A percentile compares a stretch with the other conserved stretches of the same genome.
Conservation (phyloP, 2,329 filamentous ascomycete genomes). For the Colletotrichum godetiae region DNA sequence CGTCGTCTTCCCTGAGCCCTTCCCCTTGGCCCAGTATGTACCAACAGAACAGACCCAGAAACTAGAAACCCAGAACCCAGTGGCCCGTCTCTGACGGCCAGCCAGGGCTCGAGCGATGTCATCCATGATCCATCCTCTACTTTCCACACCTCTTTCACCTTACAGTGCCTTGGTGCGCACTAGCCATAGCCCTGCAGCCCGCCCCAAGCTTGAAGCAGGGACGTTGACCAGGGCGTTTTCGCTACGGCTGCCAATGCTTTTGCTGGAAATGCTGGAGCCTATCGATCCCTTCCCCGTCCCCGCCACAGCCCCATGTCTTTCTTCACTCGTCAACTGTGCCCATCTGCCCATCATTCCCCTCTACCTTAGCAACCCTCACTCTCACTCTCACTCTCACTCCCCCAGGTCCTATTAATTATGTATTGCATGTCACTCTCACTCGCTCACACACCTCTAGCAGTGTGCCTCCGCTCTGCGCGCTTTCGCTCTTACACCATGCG, state of each 20-base stretch:
- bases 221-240: constrained; percentile 30
- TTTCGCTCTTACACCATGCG: neutral
- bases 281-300: constrained; percentile 45
- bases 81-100: constrained; percentile 17
- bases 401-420: neutral
- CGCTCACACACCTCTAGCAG: constrained; percentile 5
- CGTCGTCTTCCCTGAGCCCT: neutral
- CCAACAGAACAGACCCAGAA: neutral
- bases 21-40: neutral
- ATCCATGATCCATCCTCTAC: constrained; percentile 18
- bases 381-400: constrained; percentile 3
- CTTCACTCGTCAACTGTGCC: constrained; percentile 23
- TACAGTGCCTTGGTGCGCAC: neutral
- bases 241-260: constrained; percentile 31
- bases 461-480: neutral
- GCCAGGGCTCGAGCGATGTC: constrained; percentile 29
- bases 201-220: constrained; percentile 20
- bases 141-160: constrained; percentile 11
- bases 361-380: neutral
- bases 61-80: constrained; percentile 6
- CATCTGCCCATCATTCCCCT: constrained; percentile 19
- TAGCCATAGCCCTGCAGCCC: constrained; percentile 31
- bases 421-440: constrained; percentile 21
- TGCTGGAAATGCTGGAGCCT: constrained; percentile 38
- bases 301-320: constrained; percentile 41